Evolutionary conservation across 164 flowering plant genomes (phyloP).

Genomic region (Umbilicus rupestris): DNA sequence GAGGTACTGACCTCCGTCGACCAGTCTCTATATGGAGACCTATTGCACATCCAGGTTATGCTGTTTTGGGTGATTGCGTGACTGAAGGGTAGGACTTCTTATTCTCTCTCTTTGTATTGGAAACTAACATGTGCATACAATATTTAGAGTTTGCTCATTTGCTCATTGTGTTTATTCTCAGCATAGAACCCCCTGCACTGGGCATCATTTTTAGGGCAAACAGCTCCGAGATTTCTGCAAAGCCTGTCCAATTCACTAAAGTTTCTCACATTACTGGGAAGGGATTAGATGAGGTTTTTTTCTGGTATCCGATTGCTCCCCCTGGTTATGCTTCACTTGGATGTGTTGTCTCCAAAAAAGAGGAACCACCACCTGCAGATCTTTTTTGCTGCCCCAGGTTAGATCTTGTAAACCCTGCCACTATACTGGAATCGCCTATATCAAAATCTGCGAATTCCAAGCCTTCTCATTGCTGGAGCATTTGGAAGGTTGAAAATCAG

Average conservation of each 20-base stretch:
- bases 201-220: conserved; percentile 74
- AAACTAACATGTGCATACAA: not conserved
- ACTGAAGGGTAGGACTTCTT: conserved; percentile 72
- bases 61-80: conserved; percentile 85
- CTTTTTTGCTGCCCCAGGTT: conserved; percentile 81
- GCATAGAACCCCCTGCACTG: conserved; percentile 89
- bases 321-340: conserved; percentile 97
- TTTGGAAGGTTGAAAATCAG: conserved; percentile 99
- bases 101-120: not conserved
- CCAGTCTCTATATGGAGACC: conserved; percentile 98
- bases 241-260: conserved; percentile 79
- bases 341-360: conserved; percentile 63
- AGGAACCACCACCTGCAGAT: conserved; percentile 55
- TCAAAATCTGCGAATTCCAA: conserved; percentile 62
- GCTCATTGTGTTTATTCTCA: conserved; percentile 21
- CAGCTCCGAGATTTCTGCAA: conserved; percentile 66
- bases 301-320: conserved; percentile 97
- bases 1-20: conserved; percentile 70
- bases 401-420: conserved; percentile 81
- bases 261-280: conserved; percentile 69
- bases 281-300: conserved; percentile 76
- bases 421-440: conserved; percentile 60
- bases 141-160: conserved; percentile 2
- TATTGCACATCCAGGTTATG: conserved; percentile 67
- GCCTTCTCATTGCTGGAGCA: conserved; percentile 80